phyloP scores from a whole-genome alignment of 1,284 basidiomycete species.

The Coriolopsis trogii region DNA sequence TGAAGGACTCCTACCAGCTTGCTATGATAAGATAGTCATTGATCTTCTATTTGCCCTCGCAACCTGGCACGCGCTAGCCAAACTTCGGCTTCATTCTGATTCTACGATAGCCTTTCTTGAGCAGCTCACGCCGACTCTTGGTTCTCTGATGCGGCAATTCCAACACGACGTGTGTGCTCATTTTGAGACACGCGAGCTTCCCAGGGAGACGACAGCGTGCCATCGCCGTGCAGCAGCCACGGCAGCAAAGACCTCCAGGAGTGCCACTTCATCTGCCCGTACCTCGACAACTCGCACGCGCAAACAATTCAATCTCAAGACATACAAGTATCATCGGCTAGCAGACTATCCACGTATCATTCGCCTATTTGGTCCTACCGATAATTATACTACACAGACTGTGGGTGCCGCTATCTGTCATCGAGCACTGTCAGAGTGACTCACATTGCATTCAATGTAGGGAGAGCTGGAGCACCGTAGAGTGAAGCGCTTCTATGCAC shows the following conservation, averaged over 20 bases:
- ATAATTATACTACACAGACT: conserved; percentile 36
- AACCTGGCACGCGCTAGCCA: conserved; percentile 35
- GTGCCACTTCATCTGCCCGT: too few species aligned
- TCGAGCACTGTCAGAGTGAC: not conserved
- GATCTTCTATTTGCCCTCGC: conserved; percentile 30
- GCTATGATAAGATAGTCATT: conserved; percentile 26
- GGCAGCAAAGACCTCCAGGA: not conserved
- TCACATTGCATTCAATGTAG: conserved; percentile 25
- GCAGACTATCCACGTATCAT: too few species aligned
- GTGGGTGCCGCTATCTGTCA: conserved; percentile 25
- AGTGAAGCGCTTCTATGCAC: conserved; percentile 35
- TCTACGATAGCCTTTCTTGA: conserved; percentile 24
- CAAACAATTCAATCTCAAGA: too few species aligned
- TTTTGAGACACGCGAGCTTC: conserved; percentile 29
- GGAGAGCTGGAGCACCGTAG: conserved; percentile 37
- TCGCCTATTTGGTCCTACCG: conserved; percentile 35
- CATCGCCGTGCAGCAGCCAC: not conserved
- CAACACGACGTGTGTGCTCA: conserved; percentile 10
- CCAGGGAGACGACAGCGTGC: conserved; percentile 24
- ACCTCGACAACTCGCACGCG: too few species aligned
- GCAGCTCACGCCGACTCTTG: conserved; percentile 19
- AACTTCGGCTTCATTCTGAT: conserved; percentile 35
- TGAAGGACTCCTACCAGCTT: conserved; percentile 29
- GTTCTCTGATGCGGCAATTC: conserved; percentile 26
- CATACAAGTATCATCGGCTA: too few species aligned